These are phyloP conservation scores for Colletotrichum cuscutae DNA, from an alignment of 2,329 filamentous ascomycete genomes.

Conservation along the genomic window DNA sequence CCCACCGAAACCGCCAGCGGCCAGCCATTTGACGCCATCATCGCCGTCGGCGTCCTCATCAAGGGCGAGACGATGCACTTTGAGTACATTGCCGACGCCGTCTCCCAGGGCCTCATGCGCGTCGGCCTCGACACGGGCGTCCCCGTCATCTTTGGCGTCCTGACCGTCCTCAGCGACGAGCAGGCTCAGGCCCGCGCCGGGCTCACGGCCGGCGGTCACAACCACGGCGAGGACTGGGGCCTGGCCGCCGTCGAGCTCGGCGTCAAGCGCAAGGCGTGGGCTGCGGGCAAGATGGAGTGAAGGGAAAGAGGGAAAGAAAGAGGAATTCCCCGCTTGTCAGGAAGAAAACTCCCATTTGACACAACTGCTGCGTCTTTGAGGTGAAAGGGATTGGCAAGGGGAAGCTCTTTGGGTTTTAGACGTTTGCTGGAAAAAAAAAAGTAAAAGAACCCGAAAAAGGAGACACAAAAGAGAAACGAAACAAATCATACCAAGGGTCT, in stretches of 20 bases:
- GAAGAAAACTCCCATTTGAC: too few species aligned
- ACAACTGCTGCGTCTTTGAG: not conserved
- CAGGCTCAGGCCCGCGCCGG: conserved; percentile 90
- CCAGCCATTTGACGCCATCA: conserved; percentile 88
- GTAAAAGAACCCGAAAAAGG: not conserved
- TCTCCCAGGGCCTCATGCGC: conserved; percentile 92
- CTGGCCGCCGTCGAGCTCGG: conserved; percentile 93
- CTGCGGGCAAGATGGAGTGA: conserved; percentile 70
- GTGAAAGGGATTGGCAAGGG: conserved; percentile 26
- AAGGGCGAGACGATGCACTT: conserved; percentile 99
- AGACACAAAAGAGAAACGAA: not conserved
- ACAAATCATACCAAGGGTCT: not conserved
- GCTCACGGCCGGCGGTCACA: conserved; percentile 75
- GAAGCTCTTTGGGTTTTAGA: not conserved
- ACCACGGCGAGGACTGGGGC: conserved; percentile 98
- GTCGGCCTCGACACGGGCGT: conserved; percentile 90
- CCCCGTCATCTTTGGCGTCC: conserved; percentile 89
- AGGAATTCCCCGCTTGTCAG: too few species aligned
- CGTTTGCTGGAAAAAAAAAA: not conserved
- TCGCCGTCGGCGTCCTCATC: conserved; percentile 95
- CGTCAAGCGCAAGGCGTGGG: conserved; percentile 87
- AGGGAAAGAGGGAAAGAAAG: not conserved
- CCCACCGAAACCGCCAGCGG: conserved; percentile 53
- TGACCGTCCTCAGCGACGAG: conserved; percentile 89
- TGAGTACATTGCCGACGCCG: conserved; percentile 95